Conservation (phyloP, 169 alveolate species). For the Plasmodium ovale region DNA sequence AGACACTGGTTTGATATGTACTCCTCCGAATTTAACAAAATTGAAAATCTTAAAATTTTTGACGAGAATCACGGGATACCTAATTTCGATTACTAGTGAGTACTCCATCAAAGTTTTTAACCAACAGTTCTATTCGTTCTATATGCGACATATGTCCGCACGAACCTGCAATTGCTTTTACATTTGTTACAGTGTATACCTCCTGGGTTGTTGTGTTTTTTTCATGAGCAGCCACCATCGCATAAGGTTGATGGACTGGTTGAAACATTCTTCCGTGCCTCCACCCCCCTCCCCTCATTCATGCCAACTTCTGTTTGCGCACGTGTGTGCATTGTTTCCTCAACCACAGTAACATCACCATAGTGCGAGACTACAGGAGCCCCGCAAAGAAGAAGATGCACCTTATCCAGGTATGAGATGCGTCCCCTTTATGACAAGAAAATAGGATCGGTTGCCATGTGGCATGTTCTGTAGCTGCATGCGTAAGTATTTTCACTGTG, state of each 20-base stretch:
- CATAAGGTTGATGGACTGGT: too few relatives aligned
- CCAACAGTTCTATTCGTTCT: too few relatives aligned
- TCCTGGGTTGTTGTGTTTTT: too few relatives aligned
- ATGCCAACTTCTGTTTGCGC: too few relatives aligned
- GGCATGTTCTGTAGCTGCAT: background rate
- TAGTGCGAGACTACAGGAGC: conserved; percentile 57
- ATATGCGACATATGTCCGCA: too few relatives aligned
- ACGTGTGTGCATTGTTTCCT: too few relatives aligned
- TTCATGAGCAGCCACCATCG: too few relatives aligned
- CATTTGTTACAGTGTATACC: too few relatives aligned
- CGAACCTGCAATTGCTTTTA: background rate
- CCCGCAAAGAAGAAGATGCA: conserved; percentile 75
- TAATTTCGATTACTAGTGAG: conserved; percentile 60
- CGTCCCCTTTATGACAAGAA: background rate
- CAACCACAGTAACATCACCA: conserved; percentile 42
- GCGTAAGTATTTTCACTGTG: background rate
- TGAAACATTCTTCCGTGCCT: too few relatives aligned
- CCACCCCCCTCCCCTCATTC: too few relatives aligned
- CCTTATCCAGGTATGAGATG: conserved; percentile 39
- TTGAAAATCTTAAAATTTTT: conserved; percentile 27
- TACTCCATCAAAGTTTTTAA: too few relatives aligned
- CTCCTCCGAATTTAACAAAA: conserved; percentile 29
- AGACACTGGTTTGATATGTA: conserved; percentile 71
- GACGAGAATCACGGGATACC: conserved; percentile 72
- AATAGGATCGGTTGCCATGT: too few relatives aligned